Conservation (phyloP, 148 eudicot genomes). For the Vaccinium corymbosum region DNA sequence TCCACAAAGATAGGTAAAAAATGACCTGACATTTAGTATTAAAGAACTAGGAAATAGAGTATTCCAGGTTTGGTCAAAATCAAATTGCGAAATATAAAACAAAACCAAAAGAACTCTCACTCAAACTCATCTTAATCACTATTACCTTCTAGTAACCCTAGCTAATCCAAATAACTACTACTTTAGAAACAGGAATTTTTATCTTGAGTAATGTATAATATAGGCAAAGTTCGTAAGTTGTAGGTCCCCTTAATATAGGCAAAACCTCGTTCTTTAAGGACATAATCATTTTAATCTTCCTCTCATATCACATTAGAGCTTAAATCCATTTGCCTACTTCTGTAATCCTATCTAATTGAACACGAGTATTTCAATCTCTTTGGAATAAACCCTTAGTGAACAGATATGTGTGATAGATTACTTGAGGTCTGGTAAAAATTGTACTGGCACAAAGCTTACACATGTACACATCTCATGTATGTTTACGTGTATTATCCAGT, state of each 20-base stretch:
- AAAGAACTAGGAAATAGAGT: neutral
- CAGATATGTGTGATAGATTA: neutral
- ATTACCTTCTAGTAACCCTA: neutral
- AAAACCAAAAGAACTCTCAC: neutral
- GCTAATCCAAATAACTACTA: neutral
- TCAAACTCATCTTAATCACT: neutral
- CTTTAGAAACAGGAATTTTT: neutral
- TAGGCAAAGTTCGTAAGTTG: neutral
- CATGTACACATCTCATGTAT: neutral
- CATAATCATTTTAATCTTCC: neutral
- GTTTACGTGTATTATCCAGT: neutral
- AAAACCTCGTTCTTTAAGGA: neutral
- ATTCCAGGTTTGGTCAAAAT: neutral
- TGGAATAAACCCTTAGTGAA: neutral
- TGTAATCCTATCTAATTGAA: neutral
- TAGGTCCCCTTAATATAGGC: neutral
- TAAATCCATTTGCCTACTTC: neutral
- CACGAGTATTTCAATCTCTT: neutral
- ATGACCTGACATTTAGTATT: neutral
- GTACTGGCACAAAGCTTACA: neutral
- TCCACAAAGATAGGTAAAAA: neutral
- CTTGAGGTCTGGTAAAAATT: neutral
- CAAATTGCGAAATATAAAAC: neutral
- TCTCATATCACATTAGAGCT: neutral
- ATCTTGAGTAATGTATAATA: neutral